Conservation (phyloP, 495 filamentous ascomycete species). For the Parathielavia appendiculata region DNA sequence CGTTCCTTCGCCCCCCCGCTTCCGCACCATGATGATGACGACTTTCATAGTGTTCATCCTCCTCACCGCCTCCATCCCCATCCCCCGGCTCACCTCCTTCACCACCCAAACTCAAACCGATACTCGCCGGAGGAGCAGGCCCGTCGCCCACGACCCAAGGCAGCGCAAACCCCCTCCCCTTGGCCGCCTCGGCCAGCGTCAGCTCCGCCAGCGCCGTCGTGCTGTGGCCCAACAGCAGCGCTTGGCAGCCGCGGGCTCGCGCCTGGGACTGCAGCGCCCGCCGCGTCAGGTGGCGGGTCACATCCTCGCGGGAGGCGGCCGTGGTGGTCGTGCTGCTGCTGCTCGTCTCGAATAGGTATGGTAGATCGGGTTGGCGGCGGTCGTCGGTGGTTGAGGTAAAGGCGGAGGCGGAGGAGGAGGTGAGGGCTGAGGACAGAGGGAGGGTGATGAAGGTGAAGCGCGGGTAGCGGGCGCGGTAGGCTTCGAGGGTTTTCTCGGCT, state of each 20-base stretch:
- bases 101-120: background rate
- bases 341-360: background rate
- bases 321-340: conserved; percentile 58
- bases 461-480: conserved; percentile 50
- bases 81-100: background rate
- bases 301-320: conserved; percentile 67
- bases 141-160: conserved; percentile 80
- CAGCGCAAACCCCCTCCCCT: conserved; percentile 77
- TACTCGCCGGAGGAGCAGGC: background rate
- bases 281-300: conserved; percentile 63
- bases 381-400: conserved; percentile 40
- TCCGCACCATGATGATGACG: too few species aligned
- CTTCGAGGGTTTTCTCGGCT: background rate
- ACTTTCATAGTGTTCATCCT: too few species aligned
- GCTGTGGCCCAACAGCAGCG: conserved; percentile 75
- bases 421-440: conserved; percentile 57
- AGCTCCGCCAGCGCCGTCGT: conserved; percentile 84
- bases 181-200: conserved; percentile 80
- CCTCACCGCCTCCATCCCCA: background rate
- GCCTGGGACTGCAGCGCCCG: conserved; percentile 64
- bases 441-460: conserved; percentile 50
- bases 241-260: conserved; percentile 52
- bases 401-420: too few species aligned
- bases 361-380: conserved; percentile 38
- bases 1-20: background rate